Evolutionary conservation across 179 eudicot species (phyloP).

Genomic region (Beta lomatogona): DNA sequence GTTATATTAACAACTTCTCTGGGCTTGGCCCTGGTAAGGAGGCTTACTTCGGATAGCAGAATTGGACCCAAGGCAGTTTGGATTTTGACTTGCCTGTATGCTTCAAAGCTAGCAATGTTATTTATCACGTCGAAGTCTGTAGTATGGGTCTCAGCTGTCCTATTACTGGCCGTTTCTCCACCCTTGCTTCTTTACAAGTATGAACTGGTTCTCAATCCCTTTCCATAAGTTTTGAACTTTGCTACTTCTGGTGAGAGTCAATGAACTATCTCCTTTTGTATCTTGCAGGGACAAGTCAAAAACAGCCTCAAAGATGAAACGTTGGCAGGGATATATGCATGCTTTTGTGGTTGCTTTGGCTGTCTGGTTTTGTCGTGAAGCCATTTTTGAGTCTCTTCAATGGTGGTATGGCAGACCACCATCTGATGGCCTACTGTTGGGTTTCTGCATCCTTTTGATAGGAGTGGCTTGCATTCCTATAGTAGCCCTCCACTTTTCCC

Average conservation of each 20-base stretch:
- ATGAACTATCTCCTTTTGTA: constrained; percentile 24
- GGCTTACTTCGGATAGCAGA: constrained; percentile 68
- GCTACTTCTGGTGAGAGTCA: constrained; percentile 9
- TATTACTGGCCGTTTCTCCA: constrained; percentile 85
- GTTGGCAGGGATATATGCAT: constrained; percentile 91
- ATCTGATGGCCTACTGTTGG: constrained; percentile 89
- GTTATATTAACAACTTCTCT: constrained; percentile 75
- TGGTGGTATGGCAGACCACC: constrained; percentile 99
- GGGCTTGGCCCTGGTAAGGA: constrained; percentile 85
- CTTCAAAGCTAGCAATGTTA: constrained; percentile 84
- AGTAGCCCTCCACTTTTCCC: constrained; percentile 90
- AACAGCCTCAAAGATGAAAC: constrained; percentile 90
- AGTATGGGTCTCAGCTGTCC: constrained; percentile 91
- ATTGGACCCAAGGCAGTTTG: constrained; percentile 85
- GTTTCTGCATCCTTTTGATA: constrained; percentile 78
- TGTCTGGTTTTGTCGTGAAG: constrained; percentile 95
- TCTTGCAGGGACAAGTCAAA: constrained; percentile 75
- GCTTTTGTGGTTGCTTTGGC: constrained; percentile 78
- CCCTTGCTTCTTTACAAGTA: constrained; percentile 97
- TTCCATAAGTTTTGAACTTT: constrained; percentile 7
- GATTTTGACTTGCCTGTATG: constrained; percentile 82
- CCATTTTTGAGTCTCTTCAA: constrained; percentile 96
- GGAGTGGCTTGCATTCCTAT: constrained; percentile 94
- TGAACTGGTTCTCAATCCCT: constrained; percentile 19
- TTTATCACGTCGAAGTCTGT: constrained; percentile 81